Conservation (phyloP, 2,329 filamentous ascomycete species). For the Phialemoniopsis sp. region DNA sequence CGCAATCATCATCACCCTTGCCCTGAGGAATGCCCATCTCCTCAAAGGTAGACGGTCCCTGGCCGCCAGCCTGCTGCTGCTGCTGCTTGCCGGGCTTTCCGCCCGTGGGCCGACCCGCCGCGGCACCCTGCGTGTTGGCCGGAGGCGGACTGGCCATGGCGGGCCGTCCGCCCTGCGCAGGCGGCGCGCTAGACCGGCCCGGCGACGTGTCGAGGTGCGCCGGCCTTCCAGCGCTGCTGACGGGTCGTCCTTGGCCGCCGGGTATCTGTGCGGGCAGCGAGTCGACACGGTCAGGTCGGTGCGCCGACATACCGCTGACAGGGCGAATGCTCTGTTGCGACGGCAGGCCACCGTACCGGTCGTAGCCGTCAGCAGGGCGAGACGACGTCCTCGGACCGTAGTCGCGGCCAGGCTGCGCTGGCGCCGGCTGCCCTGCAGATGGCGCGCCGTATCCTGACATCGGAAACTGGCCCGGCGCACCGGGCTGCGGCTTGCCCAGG, state of each 20-base stretch:
- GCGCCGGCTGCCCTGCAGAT: slow-evolving; percentile 10
- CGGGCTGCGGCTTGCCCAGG: slow-evolving; percentile 15
- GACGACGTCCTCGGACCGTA: slow-evolving; percentile 33
- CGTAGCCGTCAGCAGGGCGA: slow-evolving; percentile 21
- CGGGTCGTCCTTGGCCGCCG: slow-evolving; percentile 6
- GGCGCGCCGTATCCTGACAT: slow-evolving; percentile 9
- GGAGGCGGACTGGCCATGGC: too few relatives aligned
- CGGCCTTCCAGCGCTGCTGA: slow-evolving; percentile 13
- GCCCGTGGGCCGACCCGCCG: not conserved
- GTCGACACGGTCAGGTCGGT: slow-evolving; percentile 18
- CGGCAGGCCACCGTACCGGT: slow-evolving; percentile 17
- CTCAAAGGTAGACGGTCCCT: slow-evolving; percentile 93
- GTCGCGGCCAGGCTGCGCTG: slow-evolving; percentile 22
- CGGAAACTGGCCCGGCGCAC: slow-evolving; percentile 20
- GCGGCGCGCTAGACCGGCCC: slow-evolving; percentile 30
- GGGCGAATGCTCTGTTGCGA: slow-evolving; percentile 12
- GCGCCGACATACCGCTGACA: slow-evolving; percentile 17
- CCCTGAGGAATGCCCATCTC: slow-evolving; percentile 92
- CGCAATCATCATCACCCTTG: slow-evolving; percentile 86
- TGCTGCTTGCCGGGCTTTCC: slow-evolving; percentile 2
- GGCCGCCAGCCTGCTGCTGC: slow-evolving; percentile 27
- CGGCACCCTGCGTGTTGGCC: too few relatives aligned
- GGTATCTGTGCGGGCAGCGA: slow-evolving; percentile 12
- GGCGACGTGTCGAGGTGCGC: slow-evolving; percentile 12
- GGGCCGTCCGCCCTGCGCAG: slow-evolving; percentile 13